A percentile compares a stretch with the other conserved stretches of the same genome.
These are phyloP conservation scores for Aspergillus costaricaensis DNA, from an alignment of 2,329 filamentous ascomycete genomes.

Conservation along the genomic window DNA sequence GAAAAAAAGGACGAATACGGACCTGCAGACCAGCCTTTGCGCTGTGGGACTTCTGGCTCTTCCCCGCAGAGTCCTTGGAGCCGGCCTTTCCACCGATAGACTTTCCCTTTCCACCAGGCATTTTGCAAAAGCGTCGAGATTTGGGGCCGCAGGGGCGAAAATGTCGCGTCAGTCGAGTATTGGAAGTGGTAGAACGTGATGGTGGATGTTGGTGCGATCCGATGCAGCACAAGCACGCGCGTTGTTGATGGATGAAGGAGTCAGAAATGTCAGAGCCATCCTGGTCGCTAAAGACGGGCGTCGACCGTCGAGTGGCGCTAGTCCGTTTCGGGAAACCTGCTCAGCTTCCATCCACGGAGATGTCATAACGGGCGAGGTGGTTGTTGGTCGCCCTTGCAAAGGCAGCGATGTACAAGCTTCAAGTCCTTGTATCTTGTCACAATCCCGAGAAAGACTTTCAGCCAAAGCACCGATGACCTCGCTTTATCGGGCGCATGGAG, in stretches of 20 bases:
- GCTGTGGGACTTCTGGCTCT: constrained; percentile 91
- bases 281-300: constrained; percentile 40
- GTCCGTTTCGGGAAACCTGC: constrained; percentile 36
- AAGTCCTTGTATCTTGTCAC: neutral
- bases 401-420: neutral
- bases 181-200: constrained; percentile 25
- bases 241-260: constrained; percentile 49
- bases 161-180: constrained; percentile 30
- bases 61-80: constrained; percentile 78
- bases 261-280: constrained; percentile 42
- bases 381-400: neutral
- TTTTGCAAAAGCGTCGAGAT: constrained; percentile 42
- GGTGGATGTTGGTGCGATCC: constrained; percentile 34
- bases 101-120: constrained; percentile 93
- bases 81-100: constrained; percentile 87
- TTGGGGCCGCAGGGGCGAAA: constrained; percentile 29
- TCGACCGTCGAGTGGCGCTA: constrained; percentile 35
- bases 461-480: neutral
- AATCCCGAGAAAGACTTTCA: neutral
- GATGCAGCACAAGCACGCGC: constrained; percentile 34
- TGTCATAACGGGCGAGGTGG: constrained; percentile 12
- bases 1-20: constrained; percentile 47
- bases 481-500: neutral
- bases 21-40: constrained; percentile 95
- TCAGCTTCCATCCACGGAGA: constrained; percentile 21